Evolutionary conservation across 106 monocot species (phyloP), one percentile per base, ranked within the genome.

Genomic region (Narthecium ossifragum): DNA sequence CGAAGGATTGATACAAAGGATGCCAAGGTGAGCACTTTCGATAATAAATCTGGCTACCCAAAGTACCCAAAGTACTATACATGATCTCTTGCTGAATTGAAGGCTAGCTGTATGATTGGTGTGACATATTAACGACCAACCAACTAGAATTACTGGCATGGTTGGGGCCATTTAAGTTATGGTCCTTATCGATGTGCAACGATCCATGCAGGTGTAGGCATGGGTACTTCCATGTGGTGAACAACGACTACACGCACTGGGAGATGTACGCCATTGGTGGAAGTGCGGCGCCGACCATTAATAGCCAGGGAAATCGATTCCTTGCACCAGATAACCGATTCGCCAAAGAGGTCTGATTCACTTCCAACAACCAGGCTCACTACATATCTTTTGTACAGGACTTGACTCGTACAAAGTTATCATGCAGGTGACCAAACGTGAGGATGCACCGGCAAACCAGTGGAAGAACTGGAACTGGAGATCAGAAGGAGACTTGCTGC

Each of bases 381-480:
- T 23, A 49, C 3, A 49, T 11, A 46, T 46, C 5, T 46, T 46
- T n/a, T 46, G 47, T 48, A 26, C 11, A 21, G 22, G 13, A 26
- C 18, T 54, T 54, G 15, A 17, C 1, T n/a, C 7, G 14, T 31
- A 47, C 47, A 34, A 34, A 34, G 10, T 15, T 2, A 17, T 32
- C 34, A 15, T 60, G 13, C 18, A 31, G 31, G 46, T 61, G 30
- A 62, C 61, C 0, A 62, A 62, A 2, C 15, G 61, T 0, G 61
- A 62, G 31, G 61, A 62, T 5, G n/a, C 61, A 3, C 0, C 31
- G 18, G 61, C 46, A 25, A 21, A 31, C 11, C 20, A 62, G 22
- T 62, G 61, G 61, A 62, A 62, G 61, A 62, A 62, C 12, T 59
- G 59, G 59, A 57, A 57, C 18, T 57, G 57, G 57, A 33, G 57